Conservation (phyloP, 768 basidiomycete genomes). For the Cyclocybe cylindracea region DNA sequence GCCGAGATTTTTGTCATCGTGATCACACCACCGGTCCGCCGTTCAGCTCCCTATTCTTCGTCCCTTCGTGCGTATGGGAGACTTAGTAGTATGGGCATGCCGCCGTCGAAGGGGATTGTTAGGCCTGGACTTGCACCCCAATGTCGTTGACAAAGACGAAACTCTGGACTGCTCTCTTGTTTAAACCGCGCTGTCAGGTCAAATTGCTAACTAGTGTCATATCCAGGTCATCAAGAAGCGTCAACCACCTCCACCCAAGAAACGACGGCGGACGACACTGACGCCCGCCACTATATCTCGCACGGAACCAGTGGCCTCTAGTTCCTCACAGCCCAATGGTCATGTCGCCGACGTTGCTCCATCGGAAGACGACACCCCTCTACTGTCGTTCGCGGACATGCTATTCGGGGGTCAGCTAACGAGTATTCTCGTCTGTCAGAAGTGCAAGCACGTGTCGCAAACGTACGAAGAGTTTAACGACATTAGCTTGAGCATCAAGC, state of each 20-base stretch:
- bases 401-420: conserved; percentile 89
- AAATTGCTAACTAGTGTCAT: neutral
- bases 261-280: conserved; percentile 39
- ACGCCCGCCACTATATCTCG: conserved; percentile 21
- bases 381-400: conserved; percentile 82
- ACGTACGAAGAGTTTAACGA: conserved; percentile 95
- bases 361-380: conserved; percentile 43
- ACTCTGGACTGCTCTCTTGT: no score
- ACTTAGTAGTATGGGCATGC: no score
- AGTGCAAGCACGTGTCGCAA: conserved; percentile 91
- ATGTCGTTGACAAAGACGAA: no score
- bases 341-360: conserved; percentile 8
- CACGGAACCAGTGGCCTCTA: conserved; percentile 2
- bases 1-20: conserved; percentile 4
- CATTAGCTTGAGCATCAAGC: conserved; percentile 85
- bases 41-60: neutral
- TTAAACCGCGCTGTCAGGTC: no score
- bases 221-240: conserved; percentile 77
- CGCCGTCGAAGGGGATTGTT: no score
- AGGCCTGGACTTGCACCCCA: no score
- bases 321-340: conserved; percentile 11
- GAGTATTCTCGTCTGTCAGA: conserved; percentile 91
- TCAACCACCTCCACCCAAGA: conserved; percentile 48
- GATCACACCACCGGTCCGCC: neutral
- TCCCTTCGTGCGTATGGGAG: neutral